Evolutionary conservation across 352 stramenopile species (phyloP).

Genomic region (Globisporangium barbulae): DNA sequence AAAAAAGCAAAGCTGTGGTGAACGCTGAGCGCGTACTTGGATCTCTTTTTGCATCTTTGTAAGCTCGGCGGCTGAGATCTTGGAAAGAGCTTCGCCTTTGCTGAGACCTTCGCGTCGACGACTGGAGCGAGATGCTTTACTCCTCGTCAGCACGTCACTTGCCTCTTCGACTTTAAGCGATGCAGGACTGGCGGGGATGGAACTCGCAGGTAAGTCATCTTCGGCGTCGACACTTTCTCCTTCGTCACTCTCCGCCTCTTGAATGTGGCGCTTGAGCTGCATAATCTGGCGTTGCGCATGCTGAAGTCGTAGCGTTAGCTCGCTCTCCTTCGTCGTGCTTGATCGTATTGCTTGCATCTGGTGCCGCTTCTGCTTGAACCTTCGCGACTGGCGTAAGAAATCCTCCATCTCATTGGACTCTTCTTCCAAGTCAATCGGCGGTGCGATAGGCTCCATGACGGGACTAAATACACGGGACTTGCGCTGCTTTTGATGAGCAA

Average conservation of each 20-base stretch:
- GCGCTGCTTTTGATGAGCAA: constrained; percentile 6
- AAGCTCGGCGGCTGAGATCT: constrained; percentile 12
- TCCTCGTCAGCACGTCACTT: neutral
- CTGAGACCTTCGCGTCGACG: neutral
- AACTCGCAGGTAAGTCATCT: neutral
- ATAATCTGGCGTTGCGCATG: constrained; percentile 71
- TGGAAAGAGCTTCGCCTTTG: neutral
- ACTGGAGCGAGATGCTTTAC: neutral
- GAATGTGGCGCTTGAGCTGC: constrained; percentile 60
- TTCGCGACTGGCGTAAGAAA: constrained; percentile 43
- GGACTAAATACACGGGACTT: constrained; percentile 2
- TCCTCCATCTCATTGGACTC: constrained; percentile 60
- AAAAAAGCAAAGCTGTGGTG: neutral
- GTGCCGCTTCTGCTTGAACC: constrained; percentile 27
- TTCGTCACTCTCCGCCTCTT: constrained; percentile 17
- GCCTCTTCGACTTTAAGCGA: neutral
- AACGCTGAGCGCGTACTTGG: constrained; percentile 21
- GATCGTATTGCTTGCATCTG: constrained; percentile 22
- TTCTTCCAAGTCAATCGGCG: constrained; percentile 34
- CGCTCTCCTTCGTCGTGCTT: constrained; percentile 51
- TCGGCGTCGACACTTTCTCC: neutral
- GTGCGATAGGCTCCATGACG: constrained; percentile 17
- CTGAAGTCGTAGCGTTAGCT: constrained; percentile 60
- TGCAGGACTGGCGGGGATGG: neutral
- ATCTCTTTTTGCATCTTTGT: constrained; percentile 54